phyloP scores from a whole-genome alignment of 2,329 filamentous ascomycete genomes.

The Leptosphaerulina australis region DNA sequence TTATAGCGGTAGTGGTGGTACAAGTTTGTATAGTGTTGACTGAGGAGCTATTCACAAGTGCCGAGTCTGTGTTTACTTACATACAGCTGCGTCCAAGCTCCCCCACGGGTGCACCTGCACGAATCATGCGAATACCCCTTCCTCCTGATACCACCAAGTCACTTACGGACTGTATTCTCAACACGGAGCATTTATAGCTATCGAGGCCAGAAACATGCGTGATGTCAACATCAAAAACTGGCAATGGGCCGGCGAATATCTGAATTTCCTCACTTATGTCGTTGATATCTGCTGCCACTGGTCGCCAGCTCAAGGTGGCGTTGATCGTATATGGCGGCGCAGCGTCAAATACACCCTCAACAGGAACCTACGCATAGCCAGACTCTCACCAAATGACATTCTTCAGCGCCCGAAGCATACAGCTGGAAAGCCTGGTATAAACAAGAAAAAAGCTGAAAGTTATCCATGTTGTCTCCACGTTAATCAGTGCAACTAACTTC shows the following conservation, averaged over 20 bases:
- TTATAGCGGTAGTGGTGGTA: too few species aligned
- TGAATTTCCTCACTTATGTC: not conserved
- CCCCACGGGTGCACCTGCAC: too few species aligned
- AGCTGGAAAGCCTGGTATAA: not conserved
- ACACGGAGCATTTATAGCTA: slow-evolving; percentile 15
- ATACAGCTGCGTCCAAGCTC: too few species aligned
- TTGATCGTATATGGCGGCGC: not conserved
- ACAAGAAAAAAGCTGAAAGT: not conserved
- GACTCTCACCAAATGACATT: not conserved
- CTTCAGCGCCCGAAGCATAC: not conserved
- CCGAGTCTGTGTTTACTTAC: too few species aligned
- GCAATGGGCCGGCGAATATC: not conserved
- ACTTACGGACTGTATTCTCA: too few species aligned
- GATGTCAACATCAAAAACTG: slow-evolving; percentile 4
- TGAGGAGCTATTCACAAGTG: too few species aligned
- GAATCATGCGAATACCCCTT: too few species aligned
- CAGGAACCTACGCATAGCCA: not conserved
- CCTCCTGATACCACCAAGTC: too few species aligned
- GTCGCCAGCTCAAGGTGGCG: not conserved
- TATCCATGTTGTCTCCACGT: not conserved
- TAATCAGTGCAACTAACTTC: not conserved
- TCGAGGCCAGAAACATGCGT: slow-evolving; percentile 9
- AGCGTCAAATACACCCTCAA: not conserved
- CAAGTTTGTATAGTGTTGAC: too few species aligned
- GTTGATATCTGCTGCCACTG: not conserved